Conservation (phyloP, 139 green algal species). For the Spirogloea muscicola region DNA sequence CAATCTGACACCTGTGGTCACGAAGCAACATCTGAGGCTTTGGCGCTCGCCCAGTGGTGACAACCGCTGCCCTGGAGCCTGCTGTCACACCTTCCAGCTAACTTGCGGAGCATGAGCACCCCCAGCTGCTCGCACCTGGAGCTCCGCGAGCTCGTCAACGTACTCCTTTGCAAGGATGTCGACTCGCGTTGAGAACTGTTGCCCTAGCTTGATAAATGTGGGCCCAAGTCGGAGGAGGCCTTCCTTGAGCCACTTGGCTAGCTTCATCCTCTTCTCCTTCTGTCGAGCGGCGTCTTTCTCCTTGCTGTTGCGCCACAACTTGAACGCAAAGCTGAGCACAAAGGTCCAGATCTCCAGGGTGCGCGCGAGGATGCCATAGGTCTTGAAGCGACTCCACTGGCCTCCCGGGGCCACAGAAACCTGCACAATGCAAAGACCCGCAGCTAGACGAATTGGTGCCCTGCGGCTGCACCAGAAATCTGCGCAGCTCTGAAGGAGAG, state of each 20-base stretch:
- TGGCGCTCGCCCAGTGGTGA: too few species aligned
- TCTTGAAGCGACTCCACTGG: constrained; percentile 51
- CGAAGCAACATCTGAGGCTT: too few species aligned
- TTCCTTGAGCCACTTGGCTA: constrained; percentile 94
- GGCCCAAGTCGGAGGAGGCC: constrained; percentile 86
- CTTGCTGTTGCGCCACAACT: neutral
- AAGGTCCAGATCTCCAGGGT: constrained; percentile 93
- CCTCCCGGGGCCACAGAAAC: constrained; percentile 43
- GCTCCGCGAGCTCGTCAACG: constrained; percentile 89
- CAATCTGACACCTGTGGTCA: too few species aligned
- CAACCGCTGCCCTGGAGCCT: too few species aligned
- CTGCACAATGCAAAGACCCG: too few species aligned
- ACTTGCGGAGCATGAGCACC: neutral
- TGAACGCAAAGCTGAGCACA: constrained; percentile 77
- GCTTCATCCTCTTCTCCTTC: constrained; percentile 40
- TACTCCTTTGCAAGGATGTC: constrained; percentile 93
- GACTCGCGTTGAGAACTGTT: constrained; percentile 91
- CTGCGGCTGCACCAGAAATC: too few species aligned
- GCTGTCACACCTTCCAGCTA: too few species aligned
- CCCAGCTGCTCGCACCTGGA: constrained; percentile 62
- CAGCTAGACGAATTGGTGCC: too few species aligned
- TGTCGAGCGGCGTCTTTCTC: too few species aligned
- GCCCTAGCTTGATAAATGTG: constrained; percentile 93
- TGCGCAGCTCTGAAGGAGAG: too few species aligned
- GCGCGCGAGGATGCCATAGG: constrained; percentile 59